Evolutionary conservation across 2,329 filamentous ascomycete genomes (phyloP).

Genomic region (Exophiala dermatitidis): DNA sequence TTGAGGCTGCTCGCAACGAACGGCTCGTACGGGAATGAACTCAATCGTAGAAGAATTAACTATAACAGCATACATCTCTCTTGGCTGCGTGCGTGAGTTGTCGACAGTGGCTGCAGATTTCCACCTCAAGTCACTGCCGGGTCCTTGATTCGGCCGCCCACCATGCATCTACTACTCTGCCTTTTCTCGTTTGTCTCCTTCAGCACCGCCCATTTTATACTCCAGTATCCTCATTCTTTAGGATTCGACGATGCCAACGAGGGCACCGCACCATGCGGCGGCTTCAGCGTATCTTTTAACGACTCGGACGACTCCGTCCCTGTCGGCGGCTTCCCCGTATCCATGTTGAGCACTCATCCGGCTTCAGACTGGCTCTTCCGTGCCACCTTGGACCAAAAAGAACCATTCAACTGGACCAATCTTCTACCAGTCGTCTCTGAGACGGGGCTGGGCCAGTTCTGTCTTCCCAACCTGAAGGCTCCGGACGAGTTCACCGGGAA

Average conservation of each 20-base stretch:
- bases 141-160: background rate
- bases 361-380: conserved; percentile 29
- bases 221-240: conserved; percentile 47
- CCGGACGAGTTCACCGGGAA: conserved; percentile 26
- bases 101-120: too few species aligned
- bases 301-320: conserved; percentile 45
- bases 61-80: too few species aligned
- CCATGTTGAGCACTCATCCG: conserved; percentile 32
- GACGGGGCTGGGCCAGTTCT: conserved; percentile 58
- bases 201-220: conserved; percentile 46
- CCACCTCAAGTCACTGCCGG: too few species aligned
- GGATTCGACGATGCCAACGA: conserved; percentile 45
- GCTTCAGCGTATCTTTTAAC: conserved; percentile 34
- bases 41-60: too few species aligned
- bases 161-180: conserved; percentile 8
- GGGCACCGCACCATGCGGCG: conserved; percentile 45
- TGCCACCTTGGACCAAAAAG: conserved; percentile 47
- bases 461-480: conserved; percentile 49
- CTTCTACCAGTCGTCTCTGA: conserved; percentile 56
- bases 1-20: too few species aligned
- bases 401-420: conserved; percentile 60
- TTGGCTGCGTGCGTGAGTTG: too few species aligned
- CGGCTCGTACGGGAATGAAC: too few species aligned
- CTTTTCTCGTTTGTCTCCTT: conserved; percentile 25
- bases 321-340: conserved; percentile 43